Percentiles rank a stretch among this genome's conserved stretches.
These are phyloP conservation scores for Naganishia vishniacii DNA, from an alignment of 768 basidiomycete species.

Conservation along the genomic window DNA sequence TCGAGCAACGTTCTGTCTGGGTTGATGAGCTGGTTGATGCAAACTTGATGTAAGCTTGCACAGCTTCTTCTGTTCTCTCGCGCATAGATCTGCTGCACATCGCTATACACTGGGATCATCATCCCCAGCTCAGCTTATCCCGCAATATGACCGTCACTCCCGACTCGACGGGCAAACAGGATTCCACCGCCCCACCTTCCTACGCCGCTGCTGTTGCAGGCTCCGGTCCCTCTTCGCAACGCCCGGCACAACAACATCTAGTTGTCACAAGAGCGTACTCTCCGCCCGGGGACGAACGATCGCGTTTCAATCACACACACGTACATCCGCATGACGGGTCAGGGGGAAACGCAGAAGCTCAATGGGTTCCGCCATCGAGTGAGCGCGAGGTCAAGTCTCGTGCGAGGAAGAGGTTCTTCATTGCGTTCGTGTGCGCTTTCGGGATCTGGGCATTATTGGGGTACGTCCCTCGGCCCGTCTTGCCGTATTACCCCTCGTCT, in stretches of 20 bases:
- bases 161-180: neutral
- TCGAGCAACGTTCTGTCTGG: too few relatives aligned
- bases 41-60: neutral
- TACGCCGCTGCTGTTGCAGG: constrained; percentile 11
- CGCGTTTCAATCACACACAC: neutral
- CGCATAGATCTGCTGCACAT: too few relatives aligned
- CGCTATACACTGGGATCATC: too few relatives aligned
- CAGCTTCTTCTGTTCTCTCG: too few relatives aligned
- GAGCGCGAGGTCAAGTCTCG: constrained; percentile 9
- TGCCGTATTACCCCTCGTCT: neutral
- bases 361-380: constrained; percentile 18
- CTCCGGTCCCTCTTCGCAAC: neutral
- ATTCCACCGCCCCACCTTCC: constrained; percentile 7
- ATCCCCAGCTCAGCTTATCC: neutral
- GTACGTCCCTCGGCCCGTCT: neutral
- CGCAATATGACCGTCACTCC: constrained; percentile 2
- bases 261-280: neutral
- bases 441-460: constrained; percentile 12
- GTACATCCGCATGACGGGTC: neutral
- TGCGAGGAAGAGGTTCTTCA: constrained; percentile 24
- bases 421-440: constrained; percentile 21
- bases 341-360: neutral
- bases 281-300: constrained; percentile 12
- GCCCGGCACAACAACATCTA: neutral
- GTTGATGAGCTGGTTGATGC: neutral